Conservation (phyloP, 2,329 filamentous ascomycete genomes). For the Claviceps monticola region DNA sequence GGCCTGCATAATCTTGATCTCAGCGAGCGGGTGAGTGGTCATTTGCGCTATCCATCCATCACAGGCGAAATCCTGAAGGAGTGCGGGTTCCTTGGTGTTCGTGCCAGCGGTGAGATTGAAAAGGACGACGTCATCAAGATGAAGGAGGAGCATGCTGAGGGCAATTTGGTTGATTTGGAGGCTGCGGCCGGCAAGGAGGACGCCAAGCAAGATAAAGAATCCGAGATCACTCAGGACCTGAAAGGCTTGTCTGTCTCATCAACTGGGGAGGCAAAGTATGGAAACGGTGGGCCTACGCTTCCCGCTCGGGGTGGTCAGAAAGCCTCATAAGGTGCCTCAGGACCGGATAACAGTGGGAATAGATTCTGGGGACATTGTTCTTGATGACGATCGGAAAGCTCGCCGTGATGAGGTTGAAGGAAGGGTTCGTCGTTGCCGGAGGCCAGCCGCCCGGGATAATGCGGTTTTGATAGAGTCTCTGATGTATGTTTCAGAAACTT, state of each 20-base stretch:
- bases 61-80: constrained; percentile 36
- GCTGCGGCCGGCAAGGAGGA: constrained; percentile 1
- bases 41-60: constrained; percentile 37
- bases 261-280: constrained; percentile 9
- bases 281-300: neutral
- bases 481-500: too few species aligned
- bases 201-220: neutral
- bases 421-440: too few species aligned
- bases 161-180: constrained; percentile 18
- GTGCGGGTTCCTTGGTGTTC: constrained; percentile 36
- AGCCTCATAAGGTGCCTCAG: neutral
- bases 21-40: constrained; percentile 37
- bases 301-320: neutral
- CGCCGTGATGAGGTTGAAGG: too few species aligned
- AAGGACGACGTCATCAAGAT: constrained; percentile 37
- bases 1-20: constrained; percentile 47
- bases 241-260: constrained; percentile 16
- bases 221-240: constrained; percentile 13
- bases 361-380: neutral
- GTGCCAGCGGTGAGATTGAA: constrained; percentile 32
- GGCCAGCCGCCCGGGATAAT: too few species aligned
- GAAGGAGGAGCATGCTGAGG: constrained; percentile 22
- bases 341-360: neutral
- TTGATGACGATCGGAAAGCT: neutral
- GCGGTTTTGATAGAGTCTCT: too few species aligned